Evolutionary conservation across 169 alveolate genomes (phyloP).

Genomic region (Cryptosporidium bovis): DNA sequence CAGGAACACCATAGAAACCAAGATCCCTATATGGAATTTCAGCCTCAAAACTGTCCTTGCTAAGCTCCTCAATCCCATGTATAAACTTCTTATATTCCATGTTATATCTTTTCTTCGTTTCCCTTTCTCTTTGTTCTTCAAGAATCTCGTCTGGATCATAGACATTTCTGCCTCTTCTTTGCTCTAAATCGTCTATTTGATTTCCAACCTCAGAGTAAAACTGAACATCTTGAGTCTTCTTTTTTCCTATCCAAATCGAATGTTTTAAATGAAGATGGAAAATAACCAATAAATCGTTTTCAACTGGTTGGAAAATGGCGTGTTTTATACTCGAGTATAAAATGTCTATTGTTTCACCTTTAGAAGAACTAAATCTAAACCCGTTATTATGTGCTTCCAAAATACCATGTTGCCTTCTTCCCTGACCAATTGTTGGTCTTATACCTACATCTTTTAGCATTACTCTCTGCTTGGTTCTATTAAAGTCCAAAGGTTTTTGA

Average conservation of each 20-base stretch:
- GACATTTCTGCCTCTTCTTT: slow-evolving; percentile 87
- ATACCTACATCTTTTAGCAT: slow-evolving; percentile 82
- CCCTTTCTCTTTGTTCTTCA: slow-evolving; percentile 95
- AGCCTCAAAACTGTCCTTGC: slow-evolving; percentile 43
- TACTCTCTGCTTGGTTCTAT: slow-evolving; percentile 80
- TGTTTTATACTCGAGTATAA: slow-evolving; percentile 93
- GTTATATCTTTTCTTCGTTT: slow-evolving; percentile 90
- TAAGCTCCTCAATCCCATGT: slow-evolving; percentile 74
- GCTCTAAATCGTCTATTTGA: slow-evolving; percentile 95
- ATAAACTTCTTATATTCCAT: slow-evolving; percentile 91
- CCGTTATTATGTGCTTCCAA: slow-evolving; percentile 97
- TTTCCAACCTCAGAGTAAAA: slow-evolving; percentile 96
- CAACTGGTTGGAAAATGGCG: slow-evolving; percentile 97
- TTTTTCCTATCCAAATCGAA: slow-evolving; percentile 95
- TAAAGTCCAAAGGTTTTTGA: slow-evolving; percentile 75
- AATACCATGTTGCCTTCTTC: slow-evolving; percentile 84
- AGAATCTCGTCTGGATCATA: slow-evolving; percentile 96
- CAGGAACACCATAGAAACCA: slow-evolving; percentile 95
- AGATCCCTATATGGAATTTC: slow-evolving; percentile 84
- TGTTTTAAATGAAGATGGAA: slow-evolving; percentile 94
- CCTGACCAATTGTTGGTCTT: slow-evolving; percentile 83
- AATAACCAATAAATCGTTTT: slow-evolving; percentile 93
- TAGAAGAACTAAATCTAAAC: slow-evolving; percentile 86
- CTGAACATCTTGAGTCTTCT: slow-evolving; percentile 94
- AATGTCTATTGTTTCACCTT: slow-evolving; percentile 90